Base-by-base conservation (phyloP, 2,329 filamentous ascomycete genomes). In the Neonectria faginata region DNA sequence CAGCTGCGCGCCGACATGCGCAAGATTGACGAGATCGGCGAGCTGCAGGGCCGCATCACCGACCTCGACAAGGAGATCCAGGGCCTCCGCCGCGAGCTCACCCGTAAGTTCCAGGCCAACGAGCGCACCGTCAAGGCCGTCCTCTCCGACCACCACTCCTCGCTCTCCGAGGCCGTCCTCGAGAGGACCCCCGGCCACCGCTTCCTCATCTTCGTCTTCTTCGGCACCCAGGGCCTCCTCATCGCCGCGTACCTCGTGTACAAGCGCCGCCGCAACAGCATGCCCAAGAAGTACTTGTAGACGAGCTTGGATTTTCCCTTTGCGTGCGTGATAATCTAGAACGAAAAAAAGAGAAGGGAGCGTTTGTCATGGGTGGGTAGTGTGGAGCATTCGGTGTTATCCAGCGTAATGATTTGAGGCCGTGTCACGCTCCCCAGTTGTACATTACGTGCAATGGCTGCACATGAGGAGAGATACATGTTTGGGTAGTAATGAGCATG, bases 261-360 rank as follows among this genome's bases (percentile, higher is more conserved):
- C 81, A 97, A 97, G 86, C 87, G 89, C 72, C 89, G 91, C 75
- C 88, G 91, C 80, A 85, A 87, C 42, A 89, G 85, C 68, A 88
- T 89, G 78, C 93, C 93, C n/a, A 97, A 97, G 86, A 97, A 97
- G 82, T 97, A 94, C 79, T 81, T 97, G 76, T 97, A 83, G 75
- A 14, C 20, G 59, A 29, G 18, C 39, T 39, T 56, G 29, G 18
- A 5, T 20, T 8, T 31, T 18, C 11, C 16, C 18, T 33, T 16
- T 33, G n/a, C n/a, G 4, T 20, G 27, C 14, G 29, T 10, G 27
- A 18, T 20, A 20, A 25, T 29, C 12, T 60, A 25, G 18, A 60
- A 47, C 20, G 29, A 18, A 12, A 25, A 25, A n/a, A 65, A 70
- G 53, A 64, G 57, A 25, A 45, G 58, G 57, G 29, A 42, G 18